A percentile compares a stretch with the other conserved stretches of the same genome.
Conservation (phyloP, 140 eudicot species). For the Ambrosia hybrid region DNA sequence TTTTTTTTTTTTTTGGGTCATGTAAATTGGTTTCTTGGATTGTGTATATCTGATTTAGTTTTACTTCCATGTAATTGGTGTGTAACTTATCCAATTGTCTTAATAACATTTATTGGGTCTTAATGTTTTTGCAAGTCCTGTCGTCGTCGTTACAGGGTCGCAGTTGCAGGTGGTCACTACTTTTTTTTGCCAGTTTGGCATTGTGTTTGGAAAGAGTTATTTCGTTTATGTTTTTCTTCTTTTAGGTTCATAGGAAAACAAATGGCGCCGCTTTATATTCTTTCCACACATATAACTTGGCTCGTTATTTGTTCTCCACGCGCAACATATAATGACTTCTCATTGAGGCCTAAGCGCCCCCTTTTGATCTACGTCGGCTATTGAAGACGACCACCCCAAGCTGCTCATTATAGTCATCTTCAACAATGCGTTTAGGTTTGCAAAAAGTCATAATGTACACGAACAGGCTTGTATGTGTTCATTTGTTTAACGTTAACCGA, state of each 20-base stretch:
- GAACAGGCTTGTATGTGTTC: too few relatives aligned
- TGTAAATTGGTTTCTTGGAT: slow-evolving; percentile 48
- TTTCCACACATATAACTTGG: not conserved
- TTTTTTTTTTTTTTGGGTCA: too few relatives aligned
- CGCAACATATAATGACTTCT: too few relatives aligned
- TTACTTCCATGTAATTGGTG: slow-evolving; percentile 37
- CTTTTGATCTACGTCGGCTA: too few relatives aligned
- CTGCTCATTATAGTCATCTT: too few relatives aligned
- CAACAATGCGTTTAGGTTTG: too few relatives aligned
- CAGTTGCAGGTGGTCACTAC: slow-evolving; percentile 2
- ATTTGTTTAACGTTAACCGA: too few relatives aligned
- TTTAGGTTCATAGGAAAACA: not conserved
- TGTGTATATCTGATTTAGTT: slow-evolving; percentile 35
- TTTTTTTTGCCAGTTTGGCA: not conserved
- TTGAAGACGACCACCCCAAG: too few relatives aligned
- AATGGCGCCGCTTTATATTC: not conserved
- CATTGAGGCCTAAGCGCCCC: too few relatives aligned
- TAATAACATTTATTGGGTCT: slow-evolving; percentile 1
- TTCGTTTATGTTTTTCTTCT: too few relatives aligned
- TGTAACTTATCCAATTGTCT: slow-evolving; percentile 34
- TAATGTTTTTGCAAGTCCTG: not conserved
- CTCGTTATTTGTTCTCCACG: not conserved
- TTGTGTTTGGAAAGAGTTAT: not conserved
- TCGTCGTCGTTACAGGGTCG: not conserved
- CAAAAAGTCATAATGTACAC: too few relatives aligned